Percentiles rank a stretch among this genome's conserved stretches.
phyloP scores from a whole-genome alignment of 305 asterid species.

The Solanum hybrid region DNA sequence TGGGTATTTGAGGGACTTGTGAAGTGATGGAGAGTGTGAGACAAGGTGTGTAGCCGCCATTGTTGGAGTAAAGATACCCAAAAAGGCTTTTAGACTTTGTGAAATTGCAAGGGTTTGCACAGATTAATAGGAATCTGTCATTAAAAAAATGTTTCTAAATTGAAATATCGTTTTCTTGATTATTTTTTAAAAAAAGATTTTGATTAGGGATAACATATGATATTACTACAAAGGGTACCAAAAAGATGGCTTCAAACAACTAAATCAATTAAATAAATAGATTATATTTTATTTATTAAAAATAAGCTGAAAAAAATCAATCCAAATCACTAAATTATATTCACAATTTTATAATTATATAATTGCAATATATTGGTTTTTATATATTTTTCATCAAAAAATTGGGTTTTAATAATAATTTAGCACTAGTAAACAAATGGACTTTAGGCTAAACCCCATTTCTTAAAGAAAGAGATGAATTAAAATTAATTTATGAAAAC shows the following conservation, averaged over 20 bases:
- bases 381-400: not conserved
- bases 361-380: not conserved
- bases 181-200: too few relatives aligned
- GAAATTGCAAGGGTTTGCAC: not conserved
- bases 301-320: not conserved
- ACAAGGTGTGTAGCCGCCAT: constrained; percentile 52
- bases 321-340: not conserved
- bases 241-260: not conserved
- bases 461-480: too few relatives aligned
- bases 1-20: constrained; percentile 18
- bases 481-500: too few relatives aligned
- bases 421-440: not conserved
- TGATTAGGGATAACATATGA: not conserved
- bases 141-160: not conserved
- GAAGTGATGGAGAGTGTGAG: constrained; percentile 31
- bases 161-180: not conserved
- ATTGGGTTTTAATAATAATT: not conserved
- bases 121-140: not conserved
- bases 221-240: not conserved
- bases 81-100: too few relatives aligned
- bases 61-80: constrained; percentile 14
- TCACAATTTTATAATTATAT: not conserved
- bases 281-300: too few relatives aligned
- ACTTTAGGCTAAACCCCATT: not conserved
- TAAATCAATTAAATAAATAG: not conserved